Evolutionary conservation across 345 rosid species (phyloP).

Genomic region (Camelina laxa): DNA sequence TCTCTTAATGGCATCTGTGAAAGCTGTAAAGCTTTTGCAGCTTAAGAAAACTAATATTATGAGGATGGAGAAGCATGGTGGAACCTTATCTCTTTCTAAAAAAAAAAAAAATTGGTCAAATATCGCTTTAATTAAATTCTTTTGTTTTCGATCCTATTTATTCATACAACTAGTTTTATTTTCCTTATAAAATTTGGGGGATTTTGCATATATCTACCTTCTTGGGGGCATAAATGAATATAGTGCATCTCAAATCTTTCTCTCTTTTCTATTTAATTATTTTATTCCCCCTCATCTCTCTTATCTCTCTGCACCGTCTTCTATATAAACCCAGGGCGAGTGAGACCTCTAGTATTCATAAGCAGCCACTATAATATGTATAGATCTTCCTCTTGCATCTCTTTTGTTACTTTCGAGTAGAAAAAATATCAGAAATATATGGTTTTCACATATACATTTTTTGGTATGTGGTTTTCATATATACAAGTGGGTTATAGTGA

Average conservation of each 20-base stretch:
- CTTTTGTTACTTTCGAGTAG: not conserved
- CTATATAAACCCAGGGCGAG: conserved; percentile 42
- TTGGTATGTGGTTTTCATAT: conserved; percentile 18
- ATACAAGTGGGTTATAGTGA: conserved; percentile 30
- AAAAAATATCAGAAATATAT: not conserved
- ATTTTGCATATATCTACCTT: conserved; percentile 35
- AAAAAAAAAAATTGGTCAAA: too few species aligned
- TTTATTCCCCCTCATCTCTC: conserved; percentile 29
- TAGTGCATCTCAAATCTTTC: conserved; percentile 21
- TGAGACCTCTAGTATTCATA: conserved; percentile 28
- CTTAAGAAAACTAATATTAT: conserved; percentile 26
- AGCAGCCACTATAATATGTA: conserved; percentile 4
- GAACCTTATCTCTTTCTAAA: conserved; percentile 36
- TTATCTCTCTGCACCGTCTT: conserved; percentile 24
- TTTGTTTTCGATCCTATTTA: not conserved
- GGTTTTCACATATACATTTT: conserved; percentile 3
- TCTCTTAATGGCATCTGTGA: conserved; percentile 42
- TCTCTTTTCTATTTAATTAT: conserved; percentile 21
- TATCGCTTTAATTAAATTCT: conserved; percentile 29
- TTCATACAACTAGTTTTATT: not conserved
- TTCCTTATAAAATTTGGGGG: not conserved
- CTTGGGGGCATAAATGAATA: conserved; percentile 44
- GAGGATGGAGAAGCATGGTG: conserved; percentile 40
- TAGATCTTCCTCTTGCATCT: conserved; percentile 14
- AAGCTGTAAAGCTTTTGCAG: conserved; percentile 45